Conservation (phyloP, 2,329 filamentous ascomycete species). For the Aureobasidium melanogenum region DNA sequence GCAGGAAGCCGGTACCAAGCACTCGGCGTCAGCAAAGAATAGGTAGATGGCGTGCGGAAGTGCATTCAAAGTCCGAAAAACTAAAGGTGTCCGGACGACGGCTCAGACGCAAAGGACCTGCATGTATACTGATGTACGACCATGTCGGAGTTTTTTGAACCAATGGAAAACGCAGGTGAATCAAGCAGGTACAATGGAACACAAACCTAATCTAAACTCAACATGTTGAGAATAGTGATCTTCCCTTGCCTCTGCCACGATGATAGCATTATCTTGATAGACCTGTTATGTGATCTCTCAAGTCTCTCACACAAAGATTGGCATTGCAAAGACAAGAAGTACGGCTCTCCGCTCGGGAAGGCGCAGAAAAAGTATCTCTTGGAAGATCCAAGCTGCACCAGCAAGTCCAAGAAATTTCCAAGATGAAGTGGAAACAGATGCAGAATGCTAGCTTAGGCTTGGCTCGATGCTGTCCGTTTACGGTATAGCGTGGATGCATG, state of each 20-base stretch:
- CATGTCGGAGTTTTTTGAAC: slow-evolving; percentile 4
- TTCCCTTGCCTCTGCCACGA: not conserved
- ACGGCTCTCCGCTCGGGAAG: slow-evolving; percentile 12
- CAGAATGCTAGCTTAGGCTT: not conserved
- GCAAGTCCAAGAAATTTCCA: not conserved
- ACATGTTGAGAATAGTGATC: not conserved
- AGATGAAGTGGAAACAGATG: slow-evolving; percentile 5
- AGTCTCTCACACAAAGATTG: not conserved
- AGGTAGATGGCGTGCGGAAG: slow-evolving; percentile 4
- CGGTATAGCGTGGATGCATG: not conserved
- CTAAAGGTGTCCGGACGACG: not conserved
- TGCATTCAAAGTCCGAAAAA: slow-evolving; percentile 6
- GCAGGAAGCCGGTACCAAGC: not conserved
- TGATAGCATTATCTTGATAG: not conserved
- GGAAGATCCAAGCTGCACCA: not conserved
- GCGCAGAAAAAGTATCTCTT: not conserved
- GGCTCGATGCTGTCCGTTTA: not conserved
- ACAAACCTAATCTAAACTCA: not conserved
- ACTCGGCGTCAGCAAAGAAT: not conserved
- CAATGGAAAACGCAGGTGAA: not conserved
- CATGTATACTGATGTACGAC: slow-evolving; percentile 1
- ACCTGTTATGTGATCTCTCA: not conserved
- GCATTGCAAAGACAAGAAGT: not conserved
- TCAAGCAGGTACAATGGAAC: not conserved
- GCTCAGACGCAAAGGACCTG: not conserved